Evolutionary conservation across 2,329 filamentous ascomycete genomes (phyloP).

Genomic region (Fusarium pininemorale): DNA sequence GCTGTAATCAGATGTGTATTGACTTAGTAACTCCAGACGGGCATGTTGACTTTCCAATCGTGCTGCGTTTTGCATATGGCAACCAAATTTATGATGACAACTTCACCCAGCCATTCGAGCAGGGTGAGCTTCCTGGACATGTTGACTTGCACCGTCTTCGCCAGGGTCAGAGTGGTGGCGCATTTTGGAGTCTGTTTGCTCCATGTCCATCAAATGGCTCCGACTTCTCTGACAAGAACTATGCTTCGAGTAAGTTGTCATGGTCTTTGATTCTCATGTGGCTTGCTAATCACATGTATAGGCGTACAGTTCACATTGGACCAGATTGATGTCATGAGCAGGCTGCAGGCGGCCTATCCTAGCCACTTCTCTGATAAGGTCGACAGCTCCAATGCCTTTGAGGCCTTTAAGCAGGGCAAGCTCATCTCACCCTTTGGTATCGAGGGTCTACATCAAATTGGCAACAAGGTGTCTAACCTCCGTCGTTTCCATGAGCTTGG

Average conservation of each 20-base stretch:
- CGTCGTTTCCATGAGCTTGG: constrained; percentile 80
- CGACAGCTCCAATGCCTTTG: constrained; percentile 68
- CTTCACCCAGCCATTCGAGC: constrained; percentile 79
- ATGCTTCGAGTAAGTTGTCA: constrained; percentile 67
- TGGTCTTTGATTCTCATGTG: background rate
- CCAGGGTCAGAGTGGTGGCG: constrained; percentile 77
- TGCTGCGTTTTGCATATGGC: constrained; percentile 71
- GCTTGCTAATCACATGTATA: constrained; percentile 37
- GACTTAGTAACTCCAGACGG: constrained; percentile 68
- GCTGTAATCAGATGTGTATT: background rate
- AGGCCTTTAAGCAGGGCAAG: constrained; percentile 67
- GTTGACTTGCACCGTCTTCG: constrained; percentile 82
- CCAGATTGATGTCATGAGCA: constrained; percentile 77
- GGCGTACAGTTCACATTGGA: constrained; percentile 74
- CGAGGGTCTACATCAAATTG: constrained; percentile 93
- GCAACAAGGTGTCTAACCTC: constrained; percentile 80
- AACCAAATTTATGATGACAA: constrained; percentile 81
- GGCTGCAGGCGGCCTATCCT: constrained; percentile 71
- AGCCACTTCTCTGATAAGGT: constrained; percentile 72
- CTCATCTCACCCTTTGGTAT: constrained; percentile 83
- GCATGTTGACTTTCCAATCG: constrained; percentile 86
- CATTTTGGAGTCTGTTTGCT: constrained; percentile 93
- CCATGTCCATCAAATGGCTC: constrained; percentile 77
- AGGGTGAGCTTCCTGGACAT: constrained; percentile 74
- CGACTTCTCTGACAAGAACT: constrained; percentile 79